phyloP scores from a whole-genome alignment of 75 land plant genomes.

The Cryptomeria japonica region DNA sequence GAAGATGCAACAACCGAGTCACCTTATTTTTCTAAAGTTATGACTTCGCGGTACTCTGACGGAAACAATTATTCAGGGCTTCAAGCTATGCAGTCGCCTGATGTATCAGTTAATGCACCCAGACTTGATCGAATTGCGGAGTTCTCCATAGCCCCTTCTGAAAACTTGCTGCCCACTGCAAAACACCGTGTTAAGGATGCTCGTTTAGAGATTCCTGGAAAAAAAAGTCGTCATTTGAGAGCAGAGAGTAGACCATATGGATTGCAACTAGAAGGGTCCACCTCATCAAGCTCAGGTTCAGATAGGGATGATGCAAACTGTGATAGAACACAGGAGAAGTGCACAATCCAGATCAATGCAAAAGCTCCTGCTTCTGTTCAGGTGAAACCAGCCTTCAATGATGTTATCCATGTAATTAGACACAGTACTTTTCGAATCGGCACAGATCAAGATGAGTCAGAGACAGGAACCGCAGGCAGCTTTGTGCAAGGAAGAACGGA shows the following conservation, averaged over 20 bases:
- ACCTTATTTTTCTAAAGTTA: background rate
- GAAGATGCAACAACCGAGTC: slow-evolving; percentile 10
- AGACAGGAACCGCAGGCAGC: background rate
- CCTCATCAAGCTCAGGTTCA: slow-evolving; percentile 26
- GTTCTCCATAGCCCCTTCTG: slow-evolving; percentile 67
- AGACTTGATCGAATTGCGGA: slow-evolving; percentile 75
- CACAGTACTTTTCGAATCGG: slow-evolving; percentile 39
- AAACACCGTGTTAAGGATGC: slow-evolving; percentile 11
- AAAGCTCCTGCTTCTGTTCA: slow-evolving; percentile 12
- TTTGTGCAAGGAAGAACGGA: slow-evolving; percentile 30
- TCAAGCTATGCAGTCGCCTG: slow-evolving; percentile 51
- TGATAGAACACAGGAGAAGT: slow-evolving; percentile 67
- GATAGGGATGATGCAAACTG: slow-evolving; percentile 31
- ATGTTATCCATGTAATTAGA: slow-evolving; percentile 37
- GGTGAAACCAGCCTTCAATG: slow-evolving; percentile 18
- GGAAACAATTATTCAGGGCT: slow-evolving; percentile 22
- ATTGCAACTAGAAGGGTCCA: slow-evolving; percentile 8
- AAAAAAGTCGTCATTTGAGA: background rate
- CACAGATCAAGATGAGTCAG: slow-evolving; percentile 7
- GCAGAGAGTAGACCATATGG: background rate
- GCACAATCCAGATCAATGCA: slow-evolving; percentile 45
- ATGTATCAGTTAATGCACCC: slow-evolving; percentile 85
- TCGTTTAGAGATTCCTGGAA: slow-evolving; percentile 10
- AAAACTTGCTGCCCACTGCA: slow-evolving; percentile 23
- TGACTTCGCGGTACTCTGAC: background rate